Percentiles rank a stretch among this genome's conserved stretches.
These are phyloP conservation scores for Hypholoma fasciculare DNA, from an alignment of 768 basidiomycete genomes.

Conservation along the genomic window DNA sequence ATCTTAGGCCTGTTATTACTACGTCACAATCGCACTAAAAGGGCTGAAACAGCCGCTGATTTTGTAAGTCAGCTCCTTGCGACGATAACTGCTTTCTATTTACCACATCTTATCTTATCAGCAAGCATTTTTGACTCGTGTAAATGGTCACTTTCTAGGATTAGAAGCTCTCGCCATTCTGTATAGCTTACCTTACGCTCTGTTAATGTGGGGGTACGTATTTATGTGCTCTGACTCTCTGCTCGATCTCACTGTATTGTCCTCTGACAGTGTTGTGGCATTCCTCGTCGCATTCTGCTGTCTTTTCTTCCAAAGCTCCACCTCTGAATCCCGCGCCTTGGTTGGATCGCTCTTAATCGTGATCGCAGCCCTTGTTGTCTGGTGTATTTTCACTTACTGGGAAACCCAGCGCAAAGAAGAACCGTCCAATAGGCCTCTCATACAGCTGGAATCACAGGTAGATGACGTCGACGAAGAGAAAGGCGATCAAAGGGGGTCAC, in stretches of 20 bases:
- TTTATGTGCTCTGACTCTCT: not conserved
- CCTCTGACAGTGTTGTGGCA: slow-evolving; percentile 17
- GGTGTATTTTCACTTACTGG: slow-evolving; percentile 46
- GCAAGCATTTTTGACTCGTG: slow-evolving; percentile 28
- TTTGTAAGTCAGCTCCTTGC: slow-evolving; percentile 29
- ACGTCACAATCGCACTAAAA: slow-evolving; percentile 42
- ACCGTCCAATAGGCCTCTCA: not conserved
- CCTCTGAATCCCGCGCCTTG: slow-evolving; percentile 7
- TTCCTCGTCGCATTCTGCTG: slow-evolving; percentile 20
- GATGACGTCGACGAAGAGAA: not conserved
- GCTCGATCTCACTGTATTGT: not conserved
- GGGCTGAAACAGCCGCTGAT: slow-evolving; percentile 32
- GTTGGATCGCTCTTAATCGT: slow-evolving; percentile 3
- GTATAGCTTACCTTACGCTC: slow-evolving; percentile 29
- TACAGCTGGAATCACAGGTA: not conserved
- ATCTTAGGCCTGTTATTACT: slow-evolving; percentile 46
- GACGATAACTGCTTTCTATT: slow-evolving; percentile 10
- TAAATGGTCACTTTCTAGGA: slow-evolving; percentile 25
- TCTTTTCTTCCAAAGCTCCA: slow-evolving; percentile 18
- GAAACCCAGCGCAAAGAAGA: slow-evolving; percentile 20
- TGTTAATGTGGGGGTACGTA: slow-evolving; percentile 33
- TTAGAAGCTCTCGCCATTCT: slow-evolving; percentile 29
- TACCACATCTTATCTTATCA: not conserved
- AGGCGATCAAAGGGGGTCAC: not conserved
- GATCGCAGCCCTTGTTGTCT: slow-evolving; percentile 32